Evolutionary conservation across 805 yeast species (phyloP), one percentile per base, ranked within the genome.

Genomic region (Wickerhamomyces ciferrii): DNA sequence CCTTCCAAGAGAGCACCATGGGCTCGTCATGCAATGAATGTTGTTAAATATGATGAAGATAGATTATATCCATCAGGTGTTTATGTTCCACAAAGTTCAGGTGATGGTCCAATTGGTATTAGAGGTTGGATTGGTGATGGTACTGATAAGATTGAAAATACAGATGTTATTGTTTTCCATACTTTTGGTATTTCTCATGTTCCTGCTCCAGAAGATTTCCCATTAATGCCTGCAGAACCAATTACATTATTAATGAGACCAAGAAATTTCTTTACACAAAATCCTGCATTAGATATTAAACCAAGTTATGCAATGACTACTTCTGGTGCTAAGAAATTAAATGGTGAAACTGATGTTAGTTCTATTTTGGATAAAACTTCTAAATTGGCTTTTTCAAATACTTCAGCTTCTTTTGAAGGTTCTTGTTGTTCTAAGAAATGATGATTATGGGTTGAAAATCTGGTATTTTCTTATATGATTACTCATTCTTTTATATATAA

Each of bases 181-280:
- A 86, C 92, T 25, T 86, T 87, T 59, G 94, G 94, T 59, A 79
- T 86, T 54, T 81, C 92, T 31, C 95, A 86, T 64, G 83, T 85
- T 78, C 95, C 95, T 49, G 83, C 91, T 14, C 92, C 94, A 49
- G 94, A 86, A 70, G 95, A 86, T 66, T 86, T 85, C 83, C 94
- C 94, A 47, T 78, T 86, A 53, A 86, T 86, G 94, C 94, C 94
- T 42, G 84, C 89, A 43, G 95, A 86, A 69, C 85, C 88, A 59
- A 82, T 86, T 58, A 79, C 84, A 49, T 71, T 86, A 55, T 70
- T 83, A 69, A 71, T 86, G 62, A 78, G 91, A 66, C 94, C 94
- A 56, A 75, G 92, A 63, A 81, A 86, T 67, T 81, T 86, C 71
- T 86, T 86, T 75, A 68, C 74, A 41, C 87, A 83, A 63, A 86